Evolutionary conservation across 257 asterid genomes (phyloP).

Genomic region (Plantago elongata): DNA sequence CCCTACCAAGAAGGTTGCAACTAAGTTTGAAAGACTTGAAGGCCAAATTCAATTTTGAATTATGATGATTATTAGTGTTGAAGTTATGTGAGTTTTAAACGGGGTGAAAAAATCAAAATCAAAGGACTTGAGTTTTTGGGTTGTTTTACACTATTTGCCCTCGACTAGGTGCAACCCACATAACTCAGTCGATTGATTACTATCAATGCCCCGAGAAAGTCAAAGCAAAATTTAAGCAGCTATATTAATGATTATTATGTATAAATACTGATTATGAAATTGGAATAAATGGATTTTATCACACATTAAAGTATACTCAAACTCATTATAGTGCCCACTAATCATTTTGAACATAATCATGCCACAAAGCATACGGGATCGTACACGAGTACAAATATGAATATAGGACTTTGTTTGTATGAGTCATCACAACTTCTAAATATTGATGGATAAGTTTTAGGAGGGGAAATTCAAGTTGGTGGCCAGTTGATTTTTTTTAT

Average conservation of each 20-base stretch:
- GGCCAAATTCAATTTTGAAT: too few species aligned
- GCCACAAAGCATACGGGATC: too few species aligned
- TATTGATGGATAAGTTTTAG: too few species aligned
- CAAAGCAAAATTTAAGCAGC: conserved; percentile 38
- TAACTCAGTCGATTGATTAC: conserved; percentile 12
- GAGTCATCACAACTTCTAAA: neutral
- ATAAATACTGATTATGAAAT: conserved; percentile 18
- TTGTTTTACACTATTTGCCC: neutral
- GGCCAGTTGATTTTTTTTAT: too few species aligned
- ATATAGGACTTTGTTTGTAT: neutral
- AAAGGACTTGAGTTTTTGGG: too few species aligned
- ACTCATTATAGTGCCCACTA: conserved; percentile 24
- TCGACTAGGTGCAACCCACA: neutral
- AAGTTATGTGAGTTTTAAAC: too few species aligned
- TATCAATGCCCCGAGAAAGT: conserved; percentile 33
- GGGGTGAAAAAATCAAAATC: too few species aligned
- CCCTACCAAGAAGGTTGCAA: too few species aligned
- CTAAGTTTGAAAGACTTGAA: too few species aligned
- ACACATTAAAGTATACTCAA: conserved; percentile 19
- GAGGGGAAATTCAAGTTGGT: too few species aligned
- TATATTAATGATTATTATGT: conserved; percentile 22
- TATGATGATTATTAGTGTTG: too few species aligned
- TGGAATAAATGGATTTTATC: conserved; percentile 34
- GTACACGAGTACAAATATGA: too few species aligned
- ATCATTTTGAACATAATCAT: conserved; percentile 11